These are phyloP conservation scores for Ceratocystiopsis minuta DNA, from an alignment of 2,329 filamentous ascomycete genomes.

Conservation along the genomic window DNA sequence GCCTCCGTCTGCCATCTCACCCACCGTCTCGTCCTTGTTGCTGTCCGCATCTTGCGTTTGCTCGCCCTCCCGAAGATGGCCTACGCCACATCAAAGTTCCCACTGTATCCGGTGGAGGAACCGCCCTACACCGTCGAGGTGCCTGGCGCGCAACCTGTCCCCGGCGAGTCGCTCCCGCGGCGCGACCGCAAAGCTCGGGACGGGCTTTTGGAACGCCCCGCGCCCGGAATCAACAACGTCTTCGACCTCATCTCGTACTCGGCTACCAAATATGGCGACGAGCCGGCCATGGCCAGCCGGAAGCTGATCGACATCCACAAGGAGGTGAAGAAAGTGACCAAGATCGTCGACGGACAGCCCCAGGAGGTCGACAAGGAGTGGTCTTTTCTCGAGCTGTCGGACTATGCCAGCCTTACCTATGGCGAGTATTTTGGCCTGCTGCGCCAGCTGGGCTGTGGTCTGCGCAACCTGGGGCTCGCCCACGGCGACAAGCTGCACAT, in stretches of 20 bases:
- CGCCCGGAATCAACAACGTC: slow-evolving; percentile 52
- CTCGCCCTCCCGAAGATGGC: slow-evolving; percentile 1
- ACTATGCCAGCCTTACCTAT: slow-evolving; percentile 62
- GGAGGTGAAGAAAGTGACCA: slow-evolving; percentile 80
- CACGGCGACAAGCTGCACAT: slow-evolving; percentile 56
- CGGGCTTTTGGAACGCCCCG: slow-evolving; percentile 47
- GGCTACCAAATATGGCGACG: slow-evolving; percentile 42
- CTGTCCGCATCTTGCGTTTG: neutral
- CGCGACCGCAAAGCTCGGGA: slow-evolving; percentile 56
- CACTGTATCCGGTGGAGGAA: slow-evolving; percentile 43
- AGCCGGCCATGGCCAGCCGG: slow-evolving; percentile 51
- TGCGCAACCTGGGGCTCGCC: slow-evolving; percentile 56
- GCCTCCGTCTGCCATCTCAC: neutral
- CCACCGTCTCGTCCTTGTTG: neutral
- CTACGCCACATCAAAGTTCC: slow-evolving; percentile 22
- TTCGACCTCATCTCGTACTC: slow-evolving; percentile 62
- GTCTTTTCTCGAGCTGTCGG: slow-evolving; percentile 72
- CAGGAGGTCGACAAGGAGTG: slow-evolving; percentile 76
- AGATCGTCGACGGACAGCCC: slow-evolving; percentile 66
- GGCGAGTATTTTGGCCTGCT: slow-evolving; percentile 57
- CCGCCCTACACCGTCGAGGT: slow-evolving; percentile 61
- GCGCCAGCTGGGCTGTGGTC: slow-evolving; percentile 50
- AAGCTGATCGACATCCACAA: slow-evolving; percentile 60
- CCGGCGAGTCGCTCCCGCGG: slow-evolving; percentile 72
- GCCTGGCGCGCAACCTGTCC: slow-evolving; percentile 45